phyloP scores from a whole-genome alignment of 225 moss, liverwort and hornwort genomes.

The Pseudisothecium myosuroides region DNA sequence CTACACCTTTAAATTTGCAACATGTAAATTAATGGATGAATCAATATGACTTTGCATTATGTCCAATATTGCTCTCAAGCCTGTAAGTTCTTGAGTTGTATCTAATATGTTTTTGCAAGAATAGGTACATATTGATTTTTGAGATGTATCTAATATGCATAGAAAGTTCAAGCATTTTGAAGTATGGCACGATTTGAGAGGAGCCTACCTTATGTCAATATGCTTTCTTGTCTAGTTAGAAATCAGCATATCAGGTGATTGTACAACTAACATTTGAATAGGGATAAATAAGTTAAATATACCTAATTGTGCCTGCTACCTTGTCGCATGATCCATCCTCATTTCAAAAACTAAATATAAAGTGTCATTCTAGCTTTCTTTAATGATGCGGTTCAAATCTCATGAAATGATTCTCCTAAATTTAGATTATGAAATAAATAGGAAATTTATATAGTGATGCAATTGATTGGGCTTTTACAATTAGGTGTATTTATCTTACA shows the following conservation, averaged over 20 bases:
- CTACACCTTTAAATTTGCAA: not conserved
- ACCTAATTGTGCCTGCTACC: not conserved
- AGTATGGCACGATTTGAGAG: accelerated
- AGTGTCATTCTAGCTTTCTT: not conserved
- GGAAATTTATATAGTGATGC: accelerated
- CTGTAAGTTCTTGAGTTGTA: accelerated
- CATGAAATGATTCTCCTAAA: not conserved
- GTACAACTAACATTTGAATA: not conserved
- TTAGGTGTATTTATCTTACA: not conserved
- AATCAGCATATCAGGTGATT: not conserved
- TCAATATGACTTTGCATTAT: not conserved
- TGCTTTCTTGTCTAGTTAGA: not conserved
- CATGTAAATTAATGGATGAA: not conserved
- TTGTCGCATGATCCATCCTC: not conserved
- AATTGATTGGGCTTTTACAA: not conserved
- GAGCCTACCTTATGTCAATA: too few species aligned
- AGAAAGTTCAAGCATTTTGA: not conserved
- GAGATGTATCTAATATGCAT: not conserved
- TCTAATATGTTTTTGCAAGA: not conserved
- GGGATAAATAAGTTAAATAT: accelerated
- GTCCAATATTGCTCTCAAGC: not conserved
- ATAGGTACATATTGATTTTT: not conserved
- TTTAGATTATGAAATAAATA: not conserved
- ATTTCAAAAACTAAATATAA: not conserved
- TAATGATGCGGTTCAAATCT: not conserved